These are phyloP conservation scores for Starmerella etchellsii DNA, from an alignment of 805 yeast genomes.

Conservation along the genomic window DNA sequence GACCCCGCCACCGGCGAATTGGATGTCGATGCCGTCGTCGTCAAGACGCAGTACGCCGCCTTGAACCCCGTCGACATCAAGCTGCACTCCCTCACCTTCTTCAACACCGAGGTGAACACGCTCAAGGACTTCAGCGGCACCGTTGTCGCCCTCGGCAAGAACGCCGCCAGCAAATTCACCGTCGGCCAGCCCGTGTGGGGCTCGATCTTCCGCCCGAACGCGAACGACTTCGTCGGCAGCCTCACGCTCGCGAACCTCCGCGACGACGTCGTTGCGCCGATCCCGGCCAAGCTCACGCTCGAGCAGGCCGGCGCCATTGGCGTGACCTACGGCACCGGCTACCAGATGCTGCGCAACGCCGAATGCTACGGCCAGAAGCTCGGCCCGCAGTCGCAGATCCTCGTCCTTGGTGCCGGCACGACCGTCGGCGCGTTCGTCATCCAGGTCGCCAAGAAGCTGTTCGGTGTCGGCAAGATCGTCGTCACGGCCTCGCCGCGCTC, in stretches of 20 bases:
- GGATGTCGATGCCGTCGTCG: constrained; percentile 27
- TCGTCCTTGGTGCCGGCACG: constrained; percentile 66
- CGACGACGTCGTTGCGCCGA: constrained; percentile 27
- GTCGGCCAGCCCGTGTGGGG: constrained; percentile 62
- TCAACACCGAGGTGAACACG: constrained; percentile 34
- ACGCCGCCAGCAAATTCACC: constrained; percentile 28
- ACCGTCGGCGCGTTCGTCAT: constrained; percentile 49
- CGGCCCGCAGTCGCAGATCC: constrained; percentile 35
- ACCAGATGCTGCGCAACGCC: constrained; percentile 29
- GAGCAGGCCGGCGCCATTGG: constrained; percentile 57
- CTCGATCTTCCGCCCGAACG: constrained; percentile 18
- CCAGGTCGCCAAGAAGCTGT: constrained; percentile 43
- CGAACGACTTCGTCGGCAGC: constrained; percentile 21
- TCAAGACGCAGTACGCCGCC: constrained; percentile 47
- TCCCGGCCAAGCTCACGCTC: constrained; percentile 36
- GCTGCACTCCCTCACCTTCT: constrained; percentile 26
- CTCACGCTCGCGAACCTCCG: constrained; percentile 9
- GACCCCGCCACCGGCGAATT: background rate
- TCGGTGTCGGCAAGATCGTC: constrained; percentile 39
- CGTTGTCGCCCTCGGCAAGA: constrained; percentile 42
- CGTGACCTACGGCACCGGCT: constrained; percentile 52
- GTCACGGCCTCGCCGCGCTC: constrained; percentile 43
- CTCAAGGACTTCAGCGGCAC: constrained; percentile 62
- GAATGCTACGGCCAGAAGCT: constrained; percentile 17
- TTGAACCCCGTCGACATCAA: constrained; percentile 56